These are phyloP conservation scores for Ambrosia hybrid DNA, from an alignment of 140 eudicot species.

Conservation along the genomic window DNA sequence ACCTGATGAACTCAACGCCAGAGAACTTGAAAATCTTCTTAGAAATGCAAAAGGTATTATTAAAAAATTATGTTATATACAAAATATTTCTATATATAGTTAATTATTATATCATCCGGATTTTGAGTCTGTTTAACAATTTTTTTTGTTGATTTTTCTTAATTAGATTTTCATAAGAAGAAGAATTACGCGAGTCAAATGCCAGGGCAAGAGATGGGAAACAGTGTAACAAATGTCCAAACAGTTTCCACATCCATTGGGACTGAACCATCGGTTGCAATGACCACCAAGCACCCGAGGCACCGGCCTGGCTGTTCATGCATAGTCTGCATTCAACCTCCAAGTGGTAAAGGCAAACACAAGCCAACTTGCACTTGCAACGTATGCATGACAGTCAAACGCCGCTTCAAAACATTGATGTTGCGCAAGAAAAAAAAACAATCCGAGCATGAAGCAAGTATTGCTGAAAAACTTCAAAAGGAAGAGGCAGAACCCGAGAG, in stretches of 20 bases:
- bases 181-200: not conserved
- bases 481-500: no score
- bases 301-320: not conserved
- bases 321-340: not conserved
- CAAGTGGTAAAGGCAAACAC: slow-evolving; percentile 1
- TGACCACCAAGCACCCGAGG: not conserved
- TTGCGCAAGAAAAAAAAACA: not conserved
- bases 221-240: not conserved
- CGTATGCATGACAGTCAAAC: slow-evolving; percentile 1
- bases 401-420: not conserved
- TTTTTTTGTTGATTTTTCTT: not conserved
- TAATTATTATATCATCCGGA: no score
- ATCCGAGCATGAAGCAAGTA: not conserved
- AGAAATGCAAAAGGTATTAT: no score
- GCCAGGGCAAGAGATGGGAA: not conserved
- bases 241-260: not conserved
- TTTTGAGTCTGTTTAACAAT: no score
- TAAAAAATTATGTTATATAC: no score
- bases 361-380: slow-evolving; percentile 1
- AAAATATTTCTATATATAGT: no score
- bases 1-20: no score
- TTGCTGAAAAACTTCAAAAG: no score
- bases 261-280: not conserved
- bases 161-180: not conserved
- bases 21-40: no score